Evolutionary conservation across 371 early-diverging fungal species (phyloP), one percentile per base, ranked within the genome.

Genomic region (Mortierella sp.): DNA sequence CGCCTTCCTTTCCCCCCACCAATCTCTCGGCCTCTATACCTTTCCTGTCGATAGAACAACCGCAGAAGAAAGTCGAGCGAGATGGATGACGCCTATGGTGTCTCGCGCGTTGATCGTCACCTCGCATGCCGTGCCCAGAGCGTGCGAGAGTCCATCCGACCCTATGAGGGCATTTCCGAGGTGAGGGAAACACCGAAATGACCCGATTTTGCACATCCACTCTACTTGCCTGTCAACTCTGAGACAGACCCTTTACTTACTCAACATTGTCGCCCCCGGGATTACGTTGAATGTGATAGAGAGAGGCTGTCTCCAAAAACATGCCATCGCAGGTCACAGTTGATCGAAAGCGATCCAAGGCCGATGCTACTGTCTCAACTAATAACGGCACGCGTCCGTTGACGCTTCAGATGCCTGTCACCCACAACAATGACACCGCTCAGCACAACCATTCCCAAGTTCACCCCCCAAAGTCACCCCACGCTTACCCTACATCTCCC

Each of bases 31-130:
- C 37, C 37, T 9, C 16, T 9, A 46, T n/a, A n/a, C n/a, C n/a
- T n/a, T 50, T 53, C 23, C 53, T 53, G 53, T 9, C 26, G 21
- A 57, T 46, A 72, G 66, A 48, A 52, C 37, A 65, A 58, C 46
- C 51, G 57, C 25, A 52, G 76, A 55, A 60, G 66, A 72, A 77
- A 62, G 52, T 65, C 77, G n/a, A 65, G 62, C 19, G 72, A 77
- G 21, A 66, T 66, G n/a, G 72, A 72, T 23, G 63, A 58, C 11
- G n/a, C 61, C 19, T 60, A 68, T 26, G 69, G 29, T 14, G 63
- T 62, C 51, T 68, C 77, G 44, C 68, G 72, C 19, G 63, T 77
- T 14, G 77, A 77, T 15, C 72, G 77, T 43, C 72, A 72, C 48
- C 61, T 77, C 26, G 69, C 77, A 16, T 62, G n/a, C 25, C 77